Base-by-base conservation (phyloP, 768 basidiomycete genomes). In the Mycena amicta region DNA sequence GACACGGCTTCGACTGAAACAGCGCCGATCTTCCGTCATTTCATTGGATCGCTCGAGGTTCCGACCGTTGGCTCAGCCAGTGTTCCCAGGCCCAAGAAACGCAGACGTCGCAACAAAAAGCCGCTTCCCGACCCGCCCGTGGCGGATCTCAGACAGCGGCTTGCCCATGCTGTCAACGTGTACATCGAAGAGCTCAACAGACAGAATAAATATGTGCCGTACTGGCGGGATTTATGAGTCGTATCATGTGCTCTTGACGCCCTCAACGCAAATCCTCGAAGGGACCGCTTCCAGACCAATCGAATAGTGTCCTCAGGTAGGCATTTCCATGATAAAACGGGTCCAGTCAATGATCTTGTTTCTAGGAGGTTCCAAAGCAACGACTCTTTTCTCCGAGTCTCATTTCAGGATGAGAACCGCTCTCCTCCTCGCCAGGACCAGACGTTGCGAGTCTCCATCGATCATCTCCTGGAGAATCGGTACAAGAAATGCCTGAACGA, bases 351-450 rank as follows among this genome's bases (percentile, higher is more conserved):
- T 47, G 11, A 25, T 26, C 4, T 77, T 22, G 74, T 74, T 6
- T 11, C n/a, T 23, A 55, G 59, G 28, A 71, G 73, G 15, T 81
- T 75, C 57, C 6, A 43, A 3, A 66, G 73, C 55, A 65, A 76
- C 25, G 73, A 80, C 22, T 75, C 73, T 53, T 83, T 83, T 64
- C 57, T 83, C 43, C 77, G 82, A 0, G 76, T 83, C 18, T 74
- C 76, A 3, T 78, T 83, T 50, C 75, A 78, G 28, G 82, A 83
- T 29, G 82, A 83, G 55, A 75, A 73, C 49, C 60, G 75, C 30
- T 72, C 74, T 3, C 72, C 71, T 33, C 70, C 77, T 26, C 67
- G 75, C 27, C 68, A 73, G 18, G 73, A 77, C 55, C 22, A 66
- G 2, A 70, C 64, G 2, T 30, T 66, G 25, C 47, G 47, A 8